phyloP scores from a whole-genome alignment of 2,329 filamentous ascomycete genomes.

The Ophiobolus disseminans region DNA sequence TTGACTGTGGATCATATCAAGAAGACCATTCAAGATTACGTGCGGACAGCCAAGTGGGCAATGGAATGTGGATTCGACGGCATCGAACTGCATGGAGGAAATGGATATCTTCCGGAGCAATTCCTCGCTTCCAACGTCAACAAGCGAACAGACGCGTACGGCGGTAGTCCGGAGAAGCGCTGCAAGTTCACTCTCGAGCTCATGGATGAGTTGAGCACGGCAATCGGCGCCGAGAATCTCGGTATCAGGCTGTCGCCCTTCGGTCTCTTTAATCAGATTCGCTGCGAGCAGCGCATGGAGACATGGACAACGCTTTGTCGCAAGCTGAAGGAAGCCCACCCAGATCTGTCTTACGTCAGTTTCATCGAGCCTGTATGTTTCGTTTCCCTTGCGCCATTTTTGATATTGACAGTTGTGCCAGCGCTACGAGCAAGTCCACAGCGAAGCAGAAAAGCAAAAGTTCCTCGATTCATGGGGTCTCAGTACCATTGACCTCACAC shows the following conservation, averaged over 20 bases:
- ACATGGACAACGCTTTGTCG: too few relatives aligned
- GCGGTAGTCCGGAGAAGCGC: constrained; percentile 59
- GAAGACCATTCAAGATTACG: constrained; percentile 44
- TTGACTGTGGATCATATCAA: constrained; percentile 49
- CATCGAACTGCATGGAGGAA: constrained; percentile 63
- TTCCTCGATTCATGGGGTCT: too few relatives aligned
- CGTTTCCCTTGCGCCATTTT: too few relatives aligned
- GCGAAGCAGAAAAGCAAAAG: too few relatives aligned
- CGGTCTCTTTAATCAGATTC: too few relatives aligned
- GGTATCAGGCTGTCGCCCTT: constrained; percentile 66
- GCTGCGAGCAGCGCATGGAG: too few relatives aligned
- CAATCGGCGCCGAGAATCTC: constrained; percentile 62
- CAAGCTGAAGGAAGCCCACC: too few relatives aligned
- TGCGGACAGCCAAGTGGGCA: constrained; percentile 52
- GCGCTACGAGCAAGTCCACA: too few relatives aligned
- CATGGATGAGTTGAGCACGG: constrained; percentile 56
- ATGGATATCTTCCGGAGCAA: constrained; percentile 70
- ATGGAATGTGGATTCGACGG: constrained; percentile 65
- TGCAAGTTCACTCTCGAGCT: constrained; percentile 61
- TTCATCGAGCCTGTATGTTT: too few relatives aligned
- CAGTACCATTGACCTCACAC: too few relatives aligned
- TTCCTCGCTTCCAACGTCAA: constrained; percentile 68
- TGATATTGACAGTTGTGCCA: too few relatives aligned
- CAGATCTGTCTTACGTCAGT: too few relatives aligned
- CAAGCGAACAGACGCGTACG: constrained; percentile 56